Evolutionary conservation across 2,329 filamentous ascomycete genomes (phyloP).

Genomic region (Aureobasidium lini): DNA sequence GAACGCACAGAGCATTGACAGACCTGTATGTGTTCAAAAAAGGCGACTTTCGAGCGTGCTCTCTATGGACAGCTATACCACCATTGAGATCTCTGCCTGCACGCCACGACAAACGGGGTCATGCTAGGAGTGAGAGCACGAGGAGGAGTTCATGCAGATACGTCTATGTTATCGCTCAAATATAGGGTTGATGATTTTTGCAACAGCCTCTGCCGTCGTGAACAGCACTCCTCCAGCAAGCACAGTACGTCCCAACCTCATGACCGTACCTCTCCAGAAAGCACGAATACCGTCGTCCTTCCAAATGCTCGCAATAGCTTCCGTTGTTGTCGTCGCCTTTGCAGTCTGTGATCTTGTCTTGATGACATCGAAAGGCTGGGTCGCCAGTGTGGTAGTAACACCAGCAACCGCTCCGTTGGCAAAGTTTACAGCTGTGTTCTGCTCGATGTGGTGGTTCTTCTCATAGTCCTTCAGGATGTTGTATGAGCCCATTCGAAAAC

Average conservation of each 20-base stretch:
- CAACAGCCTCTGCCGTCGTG: conserved; percentile 53
- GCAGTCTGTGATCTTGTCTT: conserved; percentile 58
- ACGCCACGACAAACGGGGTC: too few relatives aligned
- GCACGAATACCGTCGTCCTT: conserved; percentile 51
- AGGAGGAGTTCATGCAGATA: too few relatives aligned
- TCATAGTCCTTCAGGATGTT: conserved; percentile 57
- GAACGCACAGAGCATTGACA: too few relatives aligned
- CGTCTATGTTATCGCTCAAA: neutral
- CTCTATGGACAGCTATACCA: too few relatives aligned
- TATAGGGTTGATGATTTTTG: conserved; percentile 35
- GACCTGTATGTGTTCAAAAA: too few relatives aligned
- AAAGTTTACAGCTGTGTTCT: conserved; percentile 51
- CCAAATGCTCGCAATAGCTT: conserved; percentile 49
- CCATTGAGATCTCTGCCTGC: too few relatives aligned
- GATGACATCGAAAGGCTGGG: conserved; percentile 56
- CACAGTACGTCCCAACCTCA: conserved; percentile 57
- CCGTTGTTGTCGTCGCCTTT: conserved; percentile 47
- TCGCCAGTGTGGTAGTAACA: conserved; percentile 51
- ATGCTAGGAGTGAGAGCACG: too few relatives aligned
- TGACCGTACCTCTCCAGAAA: conserved; percentile 61
- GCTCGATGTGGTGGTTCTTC: conserved; percentile 38
- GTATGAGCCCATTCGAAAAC: conserved; percentile 56
- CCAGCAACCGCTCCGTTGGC: conserved; percentile 55
- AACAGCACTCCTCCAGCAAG: conserved; percentile 62
- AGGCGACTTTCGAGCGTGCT: too few relatives aligned